A percentile compares a stretch with the other conserved stretches of the same genome.
These are phyloP conservation scores for Microcyclospora tardicrescens DNA, from an alignment of 2,329 filamentous ascomycete species.

Conservation along the genomic window DNA sequence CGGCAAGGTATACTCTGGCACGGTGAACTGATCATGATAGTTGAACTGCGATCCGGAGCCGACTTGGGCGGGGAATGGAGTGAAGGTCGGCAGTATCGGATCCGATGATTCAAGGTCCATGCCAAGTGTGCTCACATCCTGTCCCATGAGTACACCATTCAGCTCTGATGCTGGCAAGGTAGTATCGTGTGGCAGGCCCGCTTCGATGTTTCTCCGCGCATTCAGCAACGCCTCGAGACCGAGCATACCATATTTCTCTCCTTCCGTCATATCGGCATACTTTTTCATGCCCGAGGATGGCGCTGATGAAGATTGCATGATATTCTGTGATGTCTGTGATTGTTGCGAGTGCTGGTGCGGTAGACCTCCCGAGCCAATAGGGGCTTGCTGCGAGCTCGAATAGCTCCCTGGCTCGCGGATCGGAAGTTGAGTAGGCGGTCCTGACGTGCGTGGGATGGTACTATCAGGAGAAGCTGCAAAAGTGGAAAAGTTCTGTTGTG, in stretches of 20 bases:
- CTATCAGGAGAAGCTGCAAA: slow-evolving; percentile 13
- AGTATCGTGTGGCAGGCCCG: slow-evolving; percentile 15
- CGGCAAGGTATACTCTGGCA: slow-evolving; percentile 51
- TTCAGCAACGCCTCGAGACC: slow-evolving; percentile 42
- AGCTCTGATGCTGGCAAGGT: slow-evolving; percentile 17
- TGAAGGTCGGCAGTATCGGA: slow-evolving; percentile 51
- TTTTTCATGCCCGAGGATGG: slow-evolving; percentile 25
- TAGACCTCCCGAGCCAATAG: slow-evolving; percentile 10
- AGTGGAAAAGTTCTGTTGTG: slow-evolving; percentile 12
- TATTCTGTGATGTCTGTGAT: slow-evolving; percentile 3
- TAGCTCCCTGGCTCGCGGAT: slow-evolving; percentile 12
- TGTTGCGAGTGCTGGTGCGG: neutral
- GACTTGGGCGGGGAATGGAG: slow-evolving; percentile 43
- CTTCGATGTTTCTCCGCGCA: slow-evolving; percentile 13
- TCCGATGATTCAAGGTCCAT: slow-evolving; percentile 43
- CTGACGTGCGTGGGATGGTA: slow-evolving; percentile 10
- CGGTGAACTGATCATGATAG: slow-evolving; percentile 36
- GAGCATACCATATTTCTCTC: slow-evolving; percentile 47
- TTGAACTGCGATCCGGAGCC: slow-evolving; percentile 25
- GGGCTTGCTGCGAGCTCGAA: slow-evolving; percentile 12
- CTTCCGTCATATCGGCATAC: slow-evolving; percentile 45
- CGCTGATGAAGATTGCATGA: slow-evolving; percentile 7
- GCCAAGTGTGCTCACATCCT: slow-evolving; percentile 50
- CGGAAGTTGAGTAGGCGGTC: slow-evolving; percentile 14
- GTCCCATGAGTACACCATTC: slow-evolving; percentile 42